A percentile compares a stretch with the other conserved stretches of the same genome.
phyloP scores from a whole-genome alignment of 2,329 filamentous ascomycete genomes.

The Pyricularia grisea region DNA sequence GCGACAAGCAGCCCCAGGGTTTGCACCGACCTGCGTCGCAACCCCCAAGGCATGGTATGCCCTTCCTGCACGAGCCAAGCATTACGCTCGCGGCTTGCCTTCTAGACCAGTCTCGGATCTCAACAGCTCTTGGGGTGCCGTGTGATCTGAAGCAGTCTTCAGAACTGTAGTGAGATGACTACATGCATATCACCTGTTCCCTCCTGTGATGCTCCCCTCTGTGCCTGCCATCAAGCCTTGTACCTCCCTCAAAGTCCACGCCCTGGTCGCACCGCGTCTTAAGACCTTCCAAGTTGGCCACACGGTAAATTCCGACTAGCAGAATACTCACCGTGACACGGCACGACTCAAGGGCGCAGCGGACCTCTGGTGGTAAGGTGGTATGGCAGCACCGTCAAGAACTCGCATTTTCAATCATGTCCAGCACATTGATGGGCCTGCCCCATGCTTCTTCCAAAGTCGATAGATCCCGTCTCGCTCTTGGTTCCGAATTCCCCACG shows the following conservation, averaged over 20 bases:
- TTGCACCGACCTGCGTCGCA: background rate
- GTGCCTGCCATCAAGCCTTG: background rate
- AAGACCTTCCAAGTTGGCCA: background rate
- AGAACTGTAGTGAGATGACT: slow-evolving; percentile 10
- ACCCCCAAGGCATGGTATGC: background rate
- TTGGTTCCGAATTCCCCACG: slow-evolving; percentile 10
- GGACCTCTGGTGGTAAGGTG: background rate
- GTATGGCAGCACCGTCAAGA: background rate
- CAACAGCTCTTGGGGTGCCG: background rate
- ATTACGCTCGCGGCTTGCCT: slow-evolving; percentile 1
- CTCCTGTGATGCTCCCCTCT: slow-evolving; percentile 1
- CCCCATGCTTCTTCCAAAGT: slow-evolving; percentile 15
- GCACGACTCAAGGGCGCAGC: background rate
- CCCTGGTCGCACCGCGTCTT: background rate
- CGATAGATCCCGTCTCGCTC: slow-evolving; percentile 20
- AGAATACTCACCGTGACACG: background rate
- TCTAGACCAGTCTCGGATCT: background rate
- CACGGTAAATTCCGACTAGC: background rate
- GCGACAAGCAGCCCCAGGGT: background rate
- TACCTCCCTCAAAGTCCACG: background rate
- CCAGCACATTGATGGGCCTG: background rate
- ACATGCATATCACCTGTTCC: background rate
- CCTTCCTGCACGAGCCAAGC: background rate
- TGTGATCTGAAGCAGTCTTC: background rate
- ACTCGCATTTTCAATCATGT: background rate